These are phyloP conservation scores for Neurospora tetrasperma DNA, from an alignment of 495 filamentous ascomycete genomes.

Conservation along the genomic window DNA sequence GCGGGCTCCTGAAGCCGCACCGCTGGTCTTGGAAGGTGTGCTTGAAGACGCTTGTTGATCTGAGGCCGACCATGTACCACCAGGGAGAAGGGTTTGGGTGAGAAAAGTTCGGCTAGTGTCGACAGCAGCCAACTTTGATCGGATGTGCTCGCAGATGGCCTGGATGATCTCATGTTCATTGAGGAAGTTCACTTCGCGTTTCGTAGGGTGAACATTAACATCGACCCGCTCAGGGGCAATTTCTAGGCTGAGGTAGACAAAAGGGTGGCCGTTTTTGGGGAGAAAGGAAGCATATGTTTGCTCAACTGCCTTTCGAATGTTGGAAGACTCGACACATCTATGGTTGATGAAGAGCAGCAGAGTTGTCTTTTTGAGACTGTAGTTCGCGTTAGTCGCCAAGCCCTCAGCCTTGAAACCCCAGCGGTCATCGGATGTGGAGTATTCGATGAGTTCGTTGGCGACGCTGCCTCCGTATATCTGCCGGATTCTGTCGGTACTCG, in stretches of 20 bases:
- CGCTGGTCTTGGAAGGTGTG: constrained; percentile 29
- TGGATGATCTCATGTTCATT: constrained; percentile 97
- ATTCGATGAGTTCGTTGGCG: constrained; percentile 80
- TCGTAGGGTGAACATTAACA: constrained; percentile 97
- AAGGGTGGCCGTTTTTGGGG: constrained; percentile 91
- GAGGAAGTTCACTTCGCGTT: constrained; percentile 94
- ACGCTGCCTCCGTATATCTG: constrained; percentile 80
- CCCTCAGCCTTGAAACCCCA: constrained; percentile 78
- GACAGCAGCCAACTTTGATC: constrained; percentile 70
- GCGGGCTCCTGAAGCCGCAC: constrained; percentile 17
- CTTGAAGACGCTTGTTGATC: constrained; percentile 22
- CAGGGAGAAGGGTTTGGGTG: constrained; percentile 82
- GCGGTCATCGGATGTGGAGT: constrained; percentile 59
- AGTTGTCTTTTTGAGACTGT: constrained; percentile 82
- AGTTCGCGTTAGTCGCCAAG: constrained; percentile 88
- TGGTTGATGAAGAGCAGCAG: constrained; percentile 96
- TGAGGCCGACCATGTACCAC: constrained; percentile 35
- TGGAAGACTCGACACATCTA: constrained; percentile 85
- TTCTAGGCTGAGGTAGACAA: constrained; percentile 84
- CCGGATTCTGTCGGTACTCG: constrained; percentile 70
- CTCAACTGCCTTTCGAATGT: constrained; percentile 82
- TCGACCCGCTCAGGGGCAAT: constrained; percentile 91
- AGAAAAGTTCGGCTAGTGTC: constrained; percentile 92
- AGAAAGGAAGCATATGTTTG: constrained; percentile 84
- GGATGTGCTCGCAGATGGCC: constrained; percentile 71